Evolutionary conservation across 1,139 yeast genomes (phyloP).

Genomic region (Candida mesenterica): DNA sequence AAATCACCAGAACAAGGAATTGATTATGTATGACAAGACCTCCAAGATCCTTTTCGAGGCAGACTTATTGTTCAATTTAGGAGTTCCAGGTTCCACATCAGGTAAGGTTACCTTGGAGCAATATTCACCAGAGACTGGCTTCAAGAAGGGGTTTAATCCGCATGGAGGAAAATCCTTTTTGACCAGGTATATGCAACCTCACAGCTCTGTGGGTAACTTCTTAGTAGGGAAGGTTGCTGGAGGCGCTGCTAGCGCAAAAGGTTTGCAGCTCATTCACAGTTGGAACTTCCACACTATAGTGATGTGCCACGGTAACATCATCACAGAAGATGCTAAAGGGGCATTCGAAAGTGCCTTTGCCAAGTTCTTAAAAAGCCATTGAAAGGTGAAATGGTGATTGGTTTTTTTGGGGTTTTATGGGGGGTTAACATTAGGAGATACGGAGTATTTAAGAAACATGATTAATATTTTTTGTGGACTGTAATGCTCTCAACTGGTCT

Average conservation of each 20-base stretch:
- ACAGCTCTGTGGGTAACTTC: constrained; percentile 26
- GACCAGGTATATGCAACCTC: constrained; percentile 39
- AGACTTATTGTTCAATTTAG: constrained; percentile 55
- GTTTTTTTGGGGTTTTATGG: too few species aligned
- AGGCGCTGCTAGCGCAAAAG: constrained; percentile 13
- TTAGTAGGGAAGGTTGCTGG: constrained; percentile 28
- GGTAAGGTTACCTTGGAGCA: constrained; percentile 25
- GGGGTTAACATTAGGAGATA: too few species aligned
- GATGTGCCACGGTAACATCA: constrained; percentile 26
- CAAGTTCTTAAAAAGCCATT: not conserved
- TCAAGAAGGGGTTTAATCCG: constrained; percentile 30
- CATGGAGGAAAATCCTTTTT: constrained; percentile 39
- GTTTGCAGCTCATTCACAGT: constrained; percentile 18
- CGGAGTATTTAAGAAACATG: too few species aligned
- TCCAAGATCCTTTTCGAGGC: constrained; percentile 53
- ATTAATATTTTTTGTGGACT: too few species aligned
- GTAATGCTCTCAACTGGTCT: too few species aligned
- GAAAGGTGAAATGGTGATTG: too few species aligned
- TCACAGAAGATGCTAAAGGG: constrained; percentile 20
- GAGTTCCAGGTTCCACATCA: constrained; percentile 16
- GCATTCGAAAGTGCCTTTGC: constrained; percentile 19
- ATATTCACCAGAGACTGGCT: constrained; percentile 46
- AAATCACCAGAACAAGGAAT: constrained; percentile 52
- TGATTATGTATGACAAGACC: constrained; percentile 47
- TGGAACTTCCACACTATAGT: constrained; percentile 25